Evolutionary conservation across 2,329 filamentous ascomycete genomes (phyloP), one percentile per base, ranked within the genome.

Genomic region (Fusarium concolor): DNA sequence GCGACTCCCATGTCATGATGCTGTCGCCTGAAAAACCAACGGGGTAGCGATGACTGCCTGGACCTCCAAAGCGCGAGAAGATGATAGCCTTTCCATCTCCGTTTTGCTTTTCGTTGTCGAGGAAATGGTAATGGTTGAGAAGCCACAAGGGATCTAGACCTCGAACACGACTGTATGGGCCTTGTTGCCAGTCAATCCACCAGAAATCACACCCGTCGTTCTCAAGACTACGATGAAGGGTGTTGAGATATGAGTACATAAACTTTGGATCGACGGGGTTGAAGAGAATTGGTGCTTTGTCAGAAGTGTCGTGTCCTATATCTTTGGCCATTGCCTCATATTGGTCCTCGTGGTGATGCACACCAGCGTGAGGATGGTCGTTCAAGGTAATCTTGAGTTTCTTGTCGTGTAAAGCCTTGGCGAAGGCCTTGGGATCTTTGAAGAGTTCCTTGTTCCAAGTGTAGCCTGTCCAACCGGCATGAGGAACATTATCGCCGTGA

Each of bases 151-250:
- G 88, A 73, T 90, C 88, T 4, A 90, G 78, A 2, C 87, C 87
- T 0, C 82, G 83, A 8, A 89, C 80, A 33, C 2, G 86, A 87
- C 62, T 65, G 56, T 81, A 78, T 4, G 79, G 77, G 2, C 88
- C 88, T 74, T 90, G 88, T 74, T 90, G 88, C 88, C 88, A 90
- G 73, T 90, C 88, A 28, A 90, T 82, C 88, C 88, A 90, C 86
- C 87, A 89, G 57, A 90, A 89, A 70, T 90, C 87, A 22, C 84
- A 81, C 2, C 85, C 87, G 10, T 86, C 78, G 2, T 83, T 78
- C 63, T 90, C 87, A 28, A 89, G 78, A 15, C 80, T 77, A 14
- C 83, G 80, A 58, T 89, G 86, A 7, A 90, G 79, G 3, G 89
- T 82, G 47, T 84, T 81, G 43, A 89, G 83, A 68, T 87, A 90